phyloP scores from a whole-genome alignment of 306 rosid genomes.

The Canavalia ensiformis region DNA sequence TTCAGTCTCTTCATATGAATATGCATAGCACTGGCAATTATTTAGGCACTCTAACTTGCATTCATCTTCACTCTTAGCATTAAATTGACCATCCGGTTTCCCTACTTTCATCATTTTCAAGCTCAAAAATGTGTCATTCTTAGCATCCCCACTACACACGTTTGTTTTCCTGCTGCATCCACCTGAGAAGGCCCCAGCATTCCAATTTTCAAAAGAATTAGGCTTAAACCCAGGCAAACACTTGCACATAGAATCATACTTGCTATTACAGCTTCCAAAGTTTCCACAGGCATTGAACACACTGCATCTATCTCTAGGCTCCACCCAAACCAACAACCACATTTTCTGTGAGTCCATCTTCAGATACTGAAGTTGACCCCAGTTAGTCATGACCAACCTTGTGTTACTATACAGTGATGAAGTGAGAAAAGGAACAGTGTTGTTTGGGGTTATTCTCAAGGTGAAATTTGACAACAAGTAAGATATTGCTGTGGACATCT shows the following conservation, averaged over 20 bases:
- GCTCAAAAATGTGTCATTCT: constrained; percentile 65
- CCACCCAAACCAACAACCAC: constrained; percentile 76
- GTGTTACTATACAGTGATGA: constrained; percentile 65
- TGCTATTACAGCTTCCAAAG: constrained; percentile 74
- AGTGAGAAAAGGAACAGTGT: constrained; percentile 70
- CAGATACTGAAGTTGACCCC: constrained; percentile 70
- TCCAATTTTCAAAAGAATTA: constrained; percentile 65
- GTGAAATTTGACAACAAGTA: constrained; percentile 72
- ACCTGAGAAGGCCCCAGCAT: constrained; percentile 64
- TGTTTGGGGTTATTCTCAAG: constrained; percentile 52
- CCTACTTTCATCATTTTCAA: constrained; percentile 82
- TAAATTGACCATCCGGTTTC: constrained; percentile 75
- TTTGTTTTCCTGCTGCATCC: constrained; percentile 75
- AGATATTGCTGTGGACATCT: constrained; percentile 71
- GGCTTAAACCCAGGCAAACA: constrained; percentile 83
- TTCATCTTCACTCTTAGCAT: constrained; percentile 68
- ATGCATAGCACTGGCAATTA: constrained; percentile 80
- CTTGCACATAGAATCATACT: constrained; percentile 65
- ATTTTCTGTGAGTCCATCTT: constrained; percentile 61
- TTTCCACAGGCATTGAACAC: constrained; percentile 80
- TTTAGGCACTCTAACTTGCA: constrained; percentile 76
- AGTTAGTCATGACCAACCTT: constrained; percentile 65
- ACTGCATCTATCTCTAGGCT: constrained; percentile 80
- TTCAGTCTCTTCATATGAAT: constrained; percentile 59
- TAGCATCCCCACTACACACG: constrained; percentile 56